Percentiles rank a stretch among this genome's conserved stretches.
Evolutionary conservation across 1,139 yeast genomes (phyloP).

Genomic region (Suhomyces yuchorum): DNA sequence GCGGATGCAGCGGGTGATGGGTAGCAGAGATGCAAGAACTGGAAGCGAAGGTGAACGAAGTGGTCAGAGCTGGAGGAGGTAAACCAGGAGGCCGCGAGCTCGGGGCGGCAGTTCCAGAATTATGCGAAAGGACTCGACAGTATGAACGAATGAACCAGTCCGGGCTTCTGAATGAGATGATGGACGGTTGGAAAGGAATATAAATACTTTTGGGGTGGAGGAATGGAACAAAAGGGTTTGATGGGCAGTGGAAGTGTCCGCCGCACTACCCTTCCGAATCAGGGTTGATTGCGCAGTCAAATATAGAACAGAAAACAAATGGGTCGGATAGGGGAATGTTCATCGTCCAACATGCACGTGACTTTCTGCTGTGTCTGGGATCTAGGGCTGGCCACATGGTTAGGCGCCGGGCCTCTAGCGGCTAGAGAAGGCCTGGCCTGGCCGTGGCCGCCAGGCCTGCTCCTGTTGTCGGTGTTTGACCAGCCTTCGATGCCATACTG

Average conservation of each 20-base stretch:
- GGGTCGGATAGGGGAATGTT: background rate
- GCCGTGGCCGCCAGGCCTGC: too few species aligned
- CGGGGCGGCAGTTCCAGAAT: background rate
- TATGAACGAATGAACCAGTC: background rate
- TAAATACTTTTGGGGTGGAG: background rate
- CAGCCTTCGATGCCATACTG: too few species aligned
- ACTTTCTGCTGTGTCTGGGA: too few species aligned
- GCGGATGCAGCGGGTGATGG: background rate
- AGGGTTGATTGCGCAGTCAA: background rate
- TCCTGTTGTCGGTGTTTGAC: too few species aligned
- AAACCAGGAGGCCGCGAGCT: background rate
- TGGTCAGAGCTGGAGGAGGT: background rate
- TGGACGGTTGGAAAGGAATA: background rate
- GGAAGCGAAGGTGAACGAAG: background rate
- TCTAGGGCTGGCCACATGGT: too few species aligned
- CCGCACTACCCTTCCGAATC: background rate
- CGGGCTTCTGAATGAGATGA: background rate
- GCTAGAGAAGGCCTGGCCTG: too few species aligned
- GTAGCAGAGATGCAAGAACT: background rate
- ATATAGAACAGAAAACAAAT: background rate
- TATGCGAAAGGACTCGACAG: background rate
- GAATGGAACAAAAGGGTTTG: background rate
- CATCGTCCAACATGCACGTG: too few species aligned
- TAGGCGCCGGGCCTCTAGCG: too few species aligned
- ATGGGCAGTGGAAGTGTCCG: background rate